Evolutionary conservation across 768 basidiomycete genomes (phyloP).

Genomic region (Lactarius hengduanensis): DNA sequence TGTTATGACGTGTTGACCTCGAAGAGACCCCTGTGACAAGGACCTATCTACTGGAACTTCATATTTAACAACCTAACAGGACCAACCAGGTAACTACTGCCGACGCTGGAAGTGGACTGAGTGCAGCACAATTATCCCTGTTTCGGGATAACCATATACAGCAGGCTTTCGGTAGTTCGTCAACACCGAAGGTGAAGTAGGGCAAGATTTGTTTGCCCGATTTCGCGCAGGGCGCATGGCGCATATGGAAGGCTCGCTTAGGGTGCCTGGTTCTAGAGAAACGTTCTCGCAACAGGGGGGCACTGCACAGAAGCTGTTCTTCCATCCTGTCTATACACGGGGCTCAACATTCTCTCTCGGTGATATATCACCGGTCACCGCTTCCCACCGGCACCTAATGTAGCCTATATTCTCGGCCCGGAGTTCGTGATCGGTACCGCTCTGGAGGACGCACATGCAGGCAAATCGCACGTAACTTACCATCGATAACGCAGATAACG

Average conservation of each 20-base stretch:
- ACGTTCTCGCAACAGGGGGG: neutral
- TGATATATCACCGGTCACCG: neutral
- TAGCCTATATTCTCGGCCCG: neutral
- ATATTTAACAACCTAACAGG: neutral
- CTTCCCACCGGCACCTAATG: neutral
- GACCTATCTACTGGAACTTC: no score
- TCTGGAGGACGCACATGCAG: neutral
- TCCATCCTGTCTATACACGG: neutral
- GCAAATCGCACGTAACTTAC: neutral
- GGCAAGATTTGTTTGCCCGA: neutral
- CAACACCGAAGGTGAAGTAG: neutral
- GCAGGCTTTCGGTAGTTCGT: neutral
- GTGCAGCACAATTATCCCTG: neutral
- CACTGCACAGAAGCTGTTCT: neutral
- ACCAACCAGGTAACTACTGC: no score
- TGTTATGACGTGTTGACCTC: constrained; percentile 8
- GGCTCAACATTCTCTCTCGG: neutral
- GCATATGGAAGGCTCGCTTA: neutral
- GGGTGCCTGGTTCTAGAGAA: neutral
- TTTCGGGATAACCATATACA: neutral
- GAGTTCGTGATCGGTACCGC: neutral
- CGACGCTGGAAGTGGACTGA: no score
- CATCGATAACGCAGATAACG: neutral
- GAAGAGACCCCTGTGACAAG: no score
- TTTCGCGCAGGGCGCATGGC: neutral